Evolutionary conservation across 371 early-diverging fungal genomes (phyloP), one percentile per base, ranked within the genome.

Genomic region (Mortierella sp.): DNA sequence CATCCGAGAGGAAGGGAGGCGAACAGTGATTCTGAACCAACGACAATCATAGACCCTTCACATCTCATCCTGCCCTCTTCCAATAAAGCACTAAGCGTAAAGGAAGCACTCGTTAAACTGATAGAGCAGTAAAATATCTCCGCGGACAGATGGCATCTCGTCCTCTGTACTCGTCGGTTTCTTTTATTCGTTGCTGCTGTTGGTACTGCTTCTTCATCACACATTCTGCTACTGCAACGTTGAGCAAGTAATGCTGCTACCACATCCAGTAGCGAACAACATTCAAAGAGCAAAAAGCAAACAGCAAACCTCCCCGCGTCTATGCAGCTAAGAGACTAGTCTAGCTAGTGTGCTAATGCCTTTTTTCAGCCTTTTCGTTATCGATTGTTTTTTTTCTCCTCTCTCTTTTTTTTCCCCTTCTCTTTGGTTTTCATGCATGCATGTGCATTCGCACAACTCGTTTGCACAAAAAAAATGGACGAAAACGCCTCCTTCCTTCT

Each of bases 101-200:
- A 11, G 6, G 26, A 16, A 59, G n/a, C 0, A 59, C 59, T 59
- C 59, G 59, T 31, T 59, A 31, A 59, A 16, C 59, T 59, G 59
- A 59, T 59, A 59, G 5, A 59, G 59, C 59, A 59, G 59, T 59
- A 59, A 59, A 57, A 59, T 59, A 28, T 59, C 59, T 59, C 59
- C 59, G 59, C 59, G 59, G 31, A 59, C 31, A 31, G 59, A 59
- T 59, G 50, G 16, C 50, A 50, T 50, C 50, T 14, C 1, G 2
- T 16, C 16, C 16, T 50, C 16, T 50, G 0, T 50, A 14, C 31
- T 31, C 31, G 4, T 59, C 31, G 34, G 3, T 26, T 13, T 28
- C 28, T 59, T 59, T 5, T 31, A 13, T 57, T 11, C 10, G 24
- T 13, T 11, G n/a, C 26, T 3, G 26, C 26, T 28, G 13, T 28